Evolutionary conservation across 352 stramenopile species (phyloP), one percentile per base, ranked within the genome.

Genomic region (Thalassiosira pacifica): DNA sequence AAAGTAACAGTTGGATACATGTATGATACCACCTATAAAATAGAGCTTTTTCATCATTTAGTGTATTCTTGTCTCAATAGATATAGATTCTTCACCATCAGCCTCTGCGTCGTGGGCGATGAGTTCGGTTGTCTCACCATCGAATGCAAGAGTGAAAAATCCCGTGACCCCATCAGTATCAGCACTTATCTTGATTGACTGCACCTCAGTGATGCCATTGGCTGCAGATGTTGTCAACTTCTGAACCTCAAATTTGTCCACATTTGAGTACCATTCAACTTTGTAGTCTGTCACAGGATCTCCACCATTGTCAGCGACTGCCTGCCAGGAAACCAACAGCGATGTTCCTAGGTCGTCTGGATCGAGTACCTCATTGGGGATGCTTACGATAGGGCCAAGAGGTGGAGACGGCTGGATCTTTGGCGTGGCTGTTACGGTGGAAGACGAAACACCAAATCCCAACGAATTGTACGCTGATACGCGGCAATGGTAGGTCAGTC

Each of bases 381-480:
- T 24, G 88, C 93, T 61, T 90, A 73, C 5, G 83, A 86, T 9
- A 86, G 90, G 31, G 93, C 57, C 45, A 34, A 45, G 45, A 8
- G 85, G 79, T 26, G 65, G 59, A 80, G 16, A 29, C 13, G 93
- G 92, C 80, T 96, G 94, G 57, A 78, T 85, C 57, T 85, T 85
- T 57, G 91, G 87, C 40, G 69, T 83, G 26, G 82, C 91, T 48
- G 66, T 78, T 3, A 86, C 78, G 10, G 66, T 84, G 6, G 79
- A 55, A 11, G 90, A 96, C 10, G 88, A 89, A n/a, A 87, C 69
- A 13, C 96, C 95, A 76, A 97, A 99, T 9, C 97, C 97, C n/a
- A 98, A 77, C 40, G 94, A 92, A 91, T 99, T 99, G 89, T 98
- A 98, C 8, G 97, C 96, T 40, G 96, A 97, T 24, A 99, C 96